These are phyloP conservation scores for Blastocrithidia nonstop DNA, from an alignment of 208 protist genomes.

Conservation along the genomic window DNA sequence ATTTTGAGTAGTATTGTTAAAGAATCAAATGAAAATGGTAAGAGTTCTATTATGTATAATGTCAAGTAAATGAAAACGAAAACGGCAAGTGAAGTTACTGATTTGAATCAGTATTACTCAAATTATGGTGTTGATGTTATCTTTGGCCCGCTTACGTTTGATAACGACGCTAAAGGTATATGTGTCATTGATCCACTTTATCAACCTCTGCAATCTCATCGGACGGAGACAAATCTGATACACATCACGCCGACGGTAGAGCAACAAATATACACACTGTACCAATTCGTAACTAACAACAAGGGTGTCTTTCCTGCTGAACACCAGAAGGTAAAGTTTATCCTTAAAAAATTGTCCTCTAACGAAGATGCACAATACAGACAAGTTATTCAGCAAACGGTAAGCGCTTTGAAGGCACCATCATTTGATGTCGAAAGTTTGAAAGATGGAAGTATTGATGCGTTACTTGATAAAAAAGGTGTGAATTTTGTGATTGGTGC, in stretches of 20 bases:
- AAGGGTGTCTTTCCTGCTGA: background rate
- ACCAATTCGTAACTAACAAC: background rate
- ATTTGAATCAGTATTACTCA: background rate
- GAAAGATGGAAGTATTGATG: background rate
- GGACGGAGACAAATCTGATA: constrained; percentile 7
- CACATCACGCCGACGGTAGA: constrained; percentile 20
- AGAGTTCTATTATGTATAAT: background rate
- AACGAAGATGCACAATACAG: constrained; percentile 2
- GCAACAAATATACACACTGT: constrained; percentile 31
- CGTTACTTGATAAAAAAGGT: background rate
- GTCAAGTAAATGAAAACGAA: background rate
- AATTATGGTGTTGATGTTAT: background rate
- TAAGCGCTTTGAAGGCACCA: constrained; percentile 2
- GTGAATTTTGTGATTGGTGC: constrained; percentile 5
- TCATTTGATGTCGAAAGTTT: background rate
- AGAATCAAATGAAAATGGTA: background rate
- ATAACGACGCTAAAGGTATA: background rate
- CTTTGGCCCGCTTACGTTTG: background rate
- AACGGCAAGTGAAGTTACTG: background rate
- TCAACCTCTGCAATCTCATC: background rate
- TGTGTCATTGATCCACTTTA: constrained; percentile 14
- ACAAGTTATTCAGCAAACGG: background rate
- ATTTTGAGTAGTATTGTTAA: background rate
- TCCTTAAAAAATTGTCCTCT: too few species aligned
- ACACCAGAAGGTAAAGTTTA: background rate